Percentiles rank a stretch among this genome's conserved stretches.
These are phyloP conservation scores for Fragilaria radians DNA, from an alignment of 108 stramenopile species.

Conservation along the genomic window DNA sequence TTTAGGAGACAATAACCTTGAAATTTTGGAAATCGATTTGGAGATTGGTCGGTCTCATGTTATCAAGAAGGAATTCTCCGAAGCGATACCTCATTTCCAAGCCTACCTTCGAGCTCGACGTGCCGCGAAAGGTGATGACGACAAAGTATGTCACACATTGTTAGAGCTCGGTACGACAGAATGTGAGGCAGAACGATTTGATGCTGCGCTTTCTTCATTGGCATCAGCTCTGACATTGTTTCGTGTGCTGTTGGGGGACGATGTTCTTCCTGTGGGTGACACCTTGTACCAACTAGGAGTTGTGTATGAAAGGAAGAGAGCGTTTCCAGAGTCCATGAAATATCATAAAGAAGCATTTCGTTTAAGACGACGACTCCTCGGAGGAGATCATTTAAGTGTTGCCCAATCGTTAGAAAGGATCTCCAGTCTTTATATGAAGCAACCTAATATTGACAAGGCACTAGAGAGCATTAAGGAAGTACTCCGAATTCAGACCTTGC, in stretches of 20 bases:
- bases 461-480: conserved; percentile 37
- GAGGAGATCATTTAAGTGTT: conserved; percentile 33
- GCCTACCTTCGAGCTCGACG: conserved; percentile 24
- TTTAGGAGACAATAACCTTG: conserved; percentile 22
- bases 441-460: conserved; percentile 32
- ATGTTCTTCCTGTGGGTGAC: conserved; percentile 26
- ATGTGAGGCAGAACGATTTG: conserved; percentile 21
- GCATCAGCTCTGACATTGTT: conserved; percentile 24
- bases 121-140: conserved; percentile 22
- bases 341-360: conserved; percentile 38
- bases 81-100: conserved; percentile 22
- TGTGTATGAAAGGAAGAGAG: conserved; percentile 22
- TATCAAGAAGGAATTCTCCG: conserved; percentile 21
- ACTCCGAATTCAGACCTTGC: conserved; percentile 31
- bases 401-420: conserved; percentile 41
- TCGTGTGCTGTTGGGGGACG: conserved; percentile 28
- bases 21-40: conserved; percentile 22
- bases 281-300: conserved; percentile 32
- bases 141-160: conserved; percentile 28
- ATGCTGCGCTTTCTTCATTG: conserved; percentile 25
- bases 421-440: conserved; percentile 39
- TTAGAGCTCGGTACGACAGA: conserved; percentile 25
- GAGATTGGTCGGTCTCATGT: conserved; percentile 31
- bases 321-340: conserved; percentile 22
- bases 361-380: conserved; percentile 32